Base-by-base conservation (phyloP, 148 eudicot genomes). In the Camellia granthamiana region DNA sequence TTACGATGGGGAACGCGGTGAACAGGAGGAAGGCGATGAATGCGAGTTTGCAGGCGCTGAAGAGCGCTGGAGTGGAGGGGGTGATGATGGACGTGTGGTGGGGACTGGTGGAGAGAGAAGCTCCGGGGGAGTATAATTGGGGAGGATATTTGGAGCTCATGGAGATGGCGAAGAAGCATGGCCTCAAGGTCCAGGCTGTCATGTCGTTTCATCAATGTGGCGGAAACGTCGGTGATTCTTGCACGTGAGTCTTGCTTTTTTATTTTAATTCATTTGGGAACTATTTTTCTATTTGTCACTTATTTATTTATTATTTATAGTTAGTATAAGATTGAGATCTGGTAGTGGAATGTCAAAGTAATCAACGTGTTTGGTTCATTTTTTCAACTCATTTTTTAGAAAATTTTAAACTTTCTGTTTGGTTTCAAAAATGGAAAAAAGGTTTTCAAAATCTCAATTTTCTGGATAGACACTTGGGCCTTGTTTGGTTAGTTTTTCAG, bases 31-130 rank as follows among this genome's bases (percentile, higher is more conserved):
- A 90, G 80, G 97, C 97, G 77, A 90, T 94, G 95, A 90, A 88
- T 6, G 95, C 88, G 76, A 92, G 98, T 71, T 47, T 94, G 75
- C 87, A 85, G 82, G 97, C 98, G 75, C 70, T 94, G 86, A 94
- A 91, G 85, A 91, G 92, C 18, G 94, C 98, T 0, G 97, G 98
- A 0, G 98, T 92, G 46, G 95, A 92, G 66, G 98, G 98, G 67
- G 79, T 94, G 19, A 94, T 94, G 98, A 84, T 94, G 92, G 98
- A 94, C 72, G 97, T 91, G 69, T 94, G 98, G 98, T 94, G 98
- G 98, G 98, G 97, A 2, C 80, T 94, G 82, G 98, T 94, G 64
- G 98, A 94, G 89, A 88, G 90, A 44, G 98, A 94, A 1, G 14
- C 47, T 2, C 97, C 97, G 0, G 93, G 94, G 12, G 86, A 84